Evolutionary conservation across 257 asterid species (phyloP), one percentile per base, ranked within the genome.

Genomic region (Handroanthus guayacan): DNA sequence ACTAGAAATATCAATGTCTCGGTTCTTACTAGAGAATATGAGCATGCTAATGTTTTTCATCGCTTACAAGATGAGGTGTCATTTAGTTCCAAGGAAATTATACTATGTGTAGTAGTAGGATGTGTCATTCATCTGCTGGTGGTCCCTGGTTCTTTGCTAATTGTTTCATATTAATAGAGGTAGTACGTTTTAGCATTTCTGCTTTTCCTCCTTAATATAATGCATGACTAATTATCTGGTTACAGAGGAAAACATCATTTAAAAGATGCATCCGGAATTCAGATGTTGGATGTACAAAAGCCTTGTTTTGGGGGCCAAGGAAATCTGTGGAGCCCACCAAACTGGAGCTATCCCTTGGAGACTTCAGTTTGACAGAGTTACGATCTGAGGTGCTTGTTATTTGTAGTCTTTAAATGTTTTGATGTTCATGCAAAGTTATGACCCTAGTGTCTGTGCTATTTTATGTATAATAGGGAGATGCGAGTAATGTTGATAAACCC

Each of bases 241-340:
- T 84, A 70, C 82, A 92, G 97, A 77, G 84, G 78, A 86, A 84
- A 74, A 75, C 80, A 57, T 64, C 84, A 13, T 67, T 63, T 67
- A 66, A 76, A 58, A 52, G 78, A 61, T 58, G 48, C 69, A 44
- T 64, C 39, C 82, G 36, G 68, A 81, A 72, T 67, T 62, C 82
- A 17, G 75, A 66, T 62, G 51, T 82, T 34, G 34, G 83, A 62
- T 82, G 81, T 56, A 78, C 91, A 73, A 85, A 80, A 62, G 92
- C 96, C 69, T 78, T 92, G 74, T 92, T 89, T 78, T 95, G 98
- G 98, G 92, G 91, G 16, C 93, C 92, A 58, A 92, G 60, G 84
- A 88, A 91, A 86, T 83, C 92, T 1, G 83, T 64, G 48, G 90
- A 88, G 79, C 90, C 92, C 43, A 67, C 89, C 75, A 88, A 86